Percentiles rank a stretch among this genome's conserved stretches.
These are phyloP conservation scores for Niveomyces coronatus DNA, from an alignment of 2,329 filamentous ascomycete species.

Conservation along the genomic window DNA sequence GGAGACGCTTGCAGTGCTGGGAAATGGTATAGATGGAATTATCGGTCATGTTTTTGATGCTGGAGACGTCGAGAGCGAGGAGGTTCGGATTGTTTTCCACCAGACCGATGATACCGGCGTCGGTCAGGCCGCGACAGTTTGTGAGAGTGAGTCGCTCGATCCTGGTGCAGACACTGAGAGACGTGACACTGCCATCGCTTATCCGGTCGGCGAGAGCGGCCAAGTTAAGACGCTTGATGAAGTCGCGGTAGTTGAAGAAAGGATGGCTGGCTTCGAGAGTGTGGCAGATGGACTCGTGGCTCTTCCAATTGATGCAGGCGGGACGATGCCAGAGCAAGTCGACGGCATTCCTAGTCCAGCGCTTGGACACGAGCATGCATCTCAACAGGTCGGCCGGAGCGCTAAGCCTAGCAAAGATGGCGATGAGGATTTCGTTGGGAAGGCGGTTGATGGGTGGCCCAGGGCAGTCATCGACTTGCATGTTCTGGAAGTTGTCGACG, in stretches of 20 bases:
- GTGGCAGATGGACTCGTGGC: slow-evolving; percentile 69
- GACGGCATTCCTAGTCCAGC: slow-evolving; percentile 87
- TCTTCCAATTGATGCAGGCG: slow-evolving; percentile 76
- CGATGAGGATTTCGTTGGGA: slow-evolving; percentile 89
- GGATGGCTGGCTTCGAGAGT: slow-evolving; percentile 64
- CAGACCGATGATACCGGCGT: slow-evolving; percentile 70
- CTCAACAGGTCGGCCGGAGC: slow-evolving; percentile 67
- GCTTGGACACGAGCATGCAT: slow-evolving; percentile 89
- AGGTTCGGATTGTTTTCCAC: slow-evolving; percentile 71
- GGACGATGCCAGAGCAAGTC: slow-evolving; percentile 93
- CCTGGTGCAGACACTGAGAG: slow-evolving; percentile 75
- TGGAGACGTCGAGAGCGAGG: slow-evolving; percentile 82
- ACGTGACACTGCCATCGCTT: slow-evolving; percentile 80
- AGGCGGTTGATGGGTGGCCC: slow-evolving; percentile 73
- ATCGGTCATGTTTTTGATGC: slow-evolving; percentile 75
- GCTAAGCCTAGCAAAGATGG: slow-evolving; percentile 77
- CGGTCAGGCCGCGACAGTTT: slow-evolving; percentile 76
- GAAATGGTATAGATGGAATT: slow-evolving; percentile 68
- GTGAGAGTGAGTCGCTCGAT: slow-evolving; percentile 90
- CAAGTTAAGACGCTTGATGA: slow-evolving; percentile 87
- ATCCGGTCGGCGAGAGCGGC: slow-evolving; percentile 64
- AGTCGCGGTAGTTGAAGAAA: slow-evolving; percentile 80
- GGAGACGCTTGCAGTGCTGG: slow-evolving; percentile 70
- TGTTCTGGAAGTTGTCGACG: slow-evolving; percentile 65
- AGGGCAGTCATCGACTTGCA: slow-evolving; percentile 58